Evolutionary conservation across 176 grass and related monocot genomes (phyloP).

Genomic region (Ampelocalamus luodianensis): DNA sequence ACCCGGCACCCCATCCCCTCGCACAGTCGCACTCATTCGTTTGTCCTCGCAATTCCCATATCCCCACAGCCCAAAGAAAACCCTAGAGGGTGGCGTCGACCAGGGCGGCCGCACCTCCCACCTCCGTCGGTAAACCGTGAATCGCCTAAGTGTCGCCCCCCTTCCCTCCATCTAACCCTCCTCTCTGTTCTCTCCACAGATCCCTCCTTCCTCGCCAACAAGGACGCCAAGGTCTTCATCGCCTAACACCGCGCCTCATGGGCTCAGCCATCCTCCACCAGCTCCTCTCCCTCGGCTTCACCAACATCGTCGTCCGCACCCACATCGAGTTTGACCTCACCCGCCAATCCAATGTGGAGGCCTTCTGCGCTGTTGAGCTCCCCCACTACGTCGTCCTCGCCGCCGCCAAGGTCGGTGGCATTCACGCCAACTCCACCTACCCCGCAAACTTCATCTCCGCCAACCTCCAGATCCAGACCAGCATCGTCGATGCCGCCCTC

Average conservation of each 20-base stretch:
- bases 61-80: too few species aligned
- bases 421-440: too few species aligned
- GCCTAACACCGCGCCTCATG: slow-evolving; percentile 69
- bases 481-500: too few species aligned
- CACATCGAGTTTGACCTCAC: slow-evolving; percentile 75
- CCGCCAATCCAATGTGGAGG: slow-evolving; percentile 63
- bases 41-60: too few species aligned
- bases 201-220: slow-evolving; percentile 66
- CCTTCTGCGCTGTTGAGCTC: slow-evolving; percentile 66
- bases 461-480: too few species aligned
- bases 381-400: slow-evolving; percentile 78
- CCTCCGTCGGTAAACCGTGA: slow-evolving; percentile 37
- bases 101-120: too few species aligned
- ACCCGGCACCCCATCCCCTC: too few species aligned
- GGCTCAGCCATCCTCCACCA: slow-evolving; percentile 74
- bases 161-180: neutral
- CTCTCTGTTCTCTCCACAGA: slow-evolving; percentile 23
- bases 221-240: slow-evolving; percentile 68
- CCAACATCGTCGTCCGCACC: slow-evolving; percentile 63
- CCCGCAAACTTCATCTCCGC: too few species aligned
- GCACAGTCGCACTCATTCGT: too few species aligned
- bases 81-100: too few species aligned
- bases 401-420: too few species aligned
- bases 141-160: too few species aligned
- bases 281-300: slow-evolving; percentile 63